Conservation (phyloP, 352 stramenopile species). For the Globisporangium irregulare region DNA sequence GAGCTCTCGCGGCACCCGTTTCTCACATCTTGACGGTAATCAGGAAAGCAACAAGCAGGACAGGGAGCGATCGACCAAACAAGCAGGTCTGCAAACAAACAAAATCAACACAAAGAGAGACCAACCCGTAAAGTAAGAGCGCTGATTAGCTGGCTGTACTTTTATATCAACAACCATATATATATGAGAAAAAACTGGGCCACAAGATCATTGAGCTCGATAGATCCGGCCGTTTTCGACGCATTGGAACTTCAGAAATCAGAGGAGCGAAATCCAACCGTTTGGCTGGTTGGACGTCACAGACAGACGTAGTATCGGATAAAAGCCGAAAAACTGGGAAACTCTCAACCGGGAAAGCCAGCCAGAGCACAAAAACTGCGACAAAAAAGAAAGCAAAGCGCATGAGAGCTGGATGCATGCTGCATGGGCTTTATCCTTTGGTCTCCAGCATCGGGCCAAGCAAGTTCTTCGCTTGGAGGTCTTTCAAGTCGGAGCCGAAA, state of each 20-base stretch:
- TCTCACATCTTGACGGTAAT: slow-evolving; percentile 27
- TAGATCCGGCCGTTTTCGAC: not conserved
- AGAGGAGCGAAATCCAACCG: no score
- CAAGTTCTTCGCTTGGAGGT: not conserved
- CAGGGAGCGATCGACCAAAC: not conserved
- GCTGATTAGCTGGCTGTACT: not conserved
- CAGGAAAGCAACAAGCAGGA: not conserved
- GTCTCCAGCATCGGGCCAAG: not conserved
- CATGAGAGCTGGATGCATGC: not conserved
- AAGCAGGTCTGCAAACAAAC: not conserved
- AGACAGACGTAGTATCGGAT: no score
- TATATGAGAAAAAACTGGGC: not conserved
- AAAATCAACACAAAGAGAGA: not conserved
- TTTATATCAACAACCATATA: not conserved
- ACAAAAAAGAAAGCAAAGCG: not conserved
- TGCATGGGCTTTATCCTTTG: not conserved
- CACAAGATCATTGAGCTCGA: not conserved
- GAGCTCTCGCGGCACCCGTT: slow-evolving; percentile 62
- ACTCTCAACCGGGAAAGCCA: not conserved
- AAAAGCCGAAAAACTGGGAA: no score
- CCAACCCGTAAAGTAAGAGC: not conserved
- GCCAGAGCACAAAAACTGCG: not conserved
- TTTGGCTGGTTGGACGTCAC: no score
- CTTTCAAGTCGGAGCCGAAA: not conserved
- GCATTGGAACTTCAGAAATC: not conserved